These are phyloP conservation scores for Parvularia atlantis DNA, from an alignment of 78 protist species.

Conservation along the genomic window DNA sequence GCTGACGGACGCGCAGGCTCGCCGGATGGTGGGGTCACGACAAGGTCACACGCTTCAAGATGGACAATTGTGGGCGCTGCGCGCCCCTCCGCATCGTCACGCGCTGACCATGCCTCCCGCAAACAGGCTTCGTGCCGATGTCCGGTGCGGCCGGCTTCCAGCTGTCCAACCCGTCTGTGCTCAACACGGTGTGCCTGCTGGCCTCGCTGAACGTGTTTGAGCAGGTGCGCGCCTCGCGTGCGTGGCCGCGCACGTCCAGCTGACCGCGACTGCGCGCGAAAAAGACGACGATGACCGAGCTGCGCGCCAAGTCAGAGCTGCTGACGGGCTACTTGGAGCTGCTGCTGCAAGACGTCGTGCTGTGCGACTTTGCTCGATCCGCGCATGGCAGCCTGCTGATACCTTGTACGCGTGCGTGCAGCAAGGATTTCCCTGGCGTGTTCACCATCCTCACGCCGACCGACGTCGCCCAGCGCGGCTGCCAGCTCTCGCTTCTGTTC, in stretches of 20 bases:
- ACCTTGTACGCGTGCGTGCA: no score
- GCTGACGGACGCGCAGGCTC: no score
- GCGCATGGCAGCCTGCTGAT: neutral
- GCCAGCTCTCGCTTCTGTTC: slow-evolving; percentile 53
- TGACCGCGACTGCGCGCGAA: slow-evolving; percentile 32
- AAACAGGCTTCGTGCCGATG: slow-evolving; percentile 32
- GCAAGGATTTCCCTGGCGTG: neutral
- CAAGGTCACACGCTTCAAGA: slow-evolving; percentile 53
- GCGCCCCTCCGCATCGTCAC: no score
- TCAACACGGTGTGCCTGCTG: slow-evolving; percentile 9
- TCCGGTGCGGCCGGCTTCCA: slow-evolving; percentile 63
- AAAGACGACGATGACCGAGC: slow-evolving; percentile 29
- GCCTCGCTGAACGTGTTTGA: no score
- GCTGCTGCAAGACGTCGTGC: slow-evolving; percentile 3
- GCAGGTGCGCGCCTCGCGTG: no score
- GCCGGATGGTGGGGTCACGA: slow-evolving; percentile 87
- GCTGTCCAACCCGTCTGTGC: slow-evolving; percentile 69
- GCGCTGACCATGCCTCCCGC: no score
- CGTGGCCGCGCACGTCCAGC: neutral
- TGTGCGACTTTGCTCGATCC: neutral
- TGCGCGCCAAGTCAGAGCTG: slow-evolving; percentile 38
- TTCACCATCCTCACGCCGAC: slow-evolving; percentile 53
- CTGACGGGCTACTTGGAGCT: slow-evolving; percentile 70
- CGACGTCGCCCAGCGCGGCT: slow-evolving; percentile 48
- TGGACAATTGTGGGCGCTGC: slow-evolving; percentile 23